These are phyloP conservation scores for Artemisia argyi DNA, from an alignment of 129 eudicot species.

Conservation along the genomic window DNA sequence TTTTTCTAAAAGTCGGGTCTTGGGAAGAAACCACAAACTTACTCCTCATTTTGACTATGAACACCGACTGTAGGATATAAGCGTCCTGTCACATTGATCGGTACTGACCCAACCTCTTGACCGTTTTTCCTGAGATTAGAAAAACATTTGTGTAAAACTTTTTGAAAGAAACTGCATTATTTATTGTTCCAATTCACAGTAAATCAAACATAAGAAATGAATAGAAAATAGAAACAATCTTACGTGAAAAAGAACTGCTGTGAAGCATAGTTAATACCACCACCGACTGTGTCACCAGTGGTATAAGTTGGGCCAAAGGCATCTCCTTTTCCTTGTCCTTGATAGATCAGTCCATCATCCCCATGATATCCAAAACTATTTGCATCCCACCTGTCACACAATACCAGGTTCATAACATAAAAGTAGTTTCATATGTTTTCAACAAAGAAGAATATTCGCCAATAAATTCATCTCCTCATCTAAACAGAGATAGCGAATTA, in stretches of 20 bases:
- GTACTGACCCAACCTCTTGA: constrained; percentile 57
- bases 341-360: constrained; percentile 91
- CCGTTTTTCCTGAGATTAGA: constrained; percentile 76
- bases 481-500: too few relatives aligned
- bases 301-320: constrained; percentile 69
- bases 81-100: constrained; percentile 68
- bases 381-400: constrained; percentile 76
- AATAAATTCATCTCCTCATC: too few relatives aligned
- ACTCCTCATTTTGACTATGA: constrained; percentile 98
- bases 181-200: too few relatives aligned
- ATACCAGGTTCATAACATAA: neutral
- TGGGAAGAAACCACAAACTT: constrained; percentile 38
- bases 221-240: constrained; percentile 28
- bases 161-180: neutral
- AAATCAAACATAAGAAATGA: neutral
- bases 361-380: constrained; percentile 98
- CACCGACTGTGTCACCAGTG: constrained; percentile 81
- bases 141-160: constrained; percentile 7
- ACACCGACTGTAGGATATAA: constrained; percentile 87
- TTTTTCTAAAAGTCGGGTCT: neutral
- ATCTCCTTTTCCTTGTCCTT: constrained; percentile 83
- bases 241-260: constrained; percentile 89
- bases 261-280: constrained; percentile 72
- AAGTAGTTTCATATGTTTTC: too few relatives aligned
- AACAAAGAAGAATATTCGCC: too few relatives aligned